A percentile compares a stretch with the other conserved stretches of the same genome.
These are phyloP conservation scores for Dactylellina sp. DNA, from an alignment of 2,329 filamentous ascomycete genomes.

Conservation along the genomic window DNA sequence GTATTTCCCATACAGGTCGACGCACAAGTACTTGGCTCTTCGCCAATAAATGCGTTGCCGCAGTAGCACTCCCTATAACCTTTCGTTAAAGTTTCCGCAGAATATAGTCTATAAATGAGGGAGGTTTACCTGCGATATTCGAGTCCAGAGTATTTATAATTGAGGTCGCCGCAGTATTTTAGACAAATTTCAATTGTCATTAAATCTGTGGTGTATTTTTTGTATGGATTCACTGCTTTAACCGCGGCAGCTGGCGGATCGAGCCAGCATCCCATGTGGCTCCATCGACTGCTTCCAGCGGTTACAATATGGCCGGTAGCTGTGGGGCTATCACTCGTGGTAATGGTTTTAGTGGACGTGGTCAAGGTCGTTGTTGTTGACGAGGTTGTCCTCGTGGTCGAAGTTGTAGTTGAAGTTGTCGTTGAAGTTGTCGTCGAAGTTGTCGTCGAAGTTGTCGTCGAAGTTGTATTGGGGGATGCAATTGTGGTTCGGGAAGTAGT, in stretches of 20 bases:
- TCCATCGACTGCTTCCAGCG: constrained; percentile 7
- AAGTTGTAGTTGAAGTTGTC: constrained; percentile 24
- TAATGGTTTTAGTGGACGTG: background rate
- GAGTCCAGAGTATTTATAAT: constrained; percentile 22
- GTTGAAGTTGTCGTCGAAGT: constrained; percentile 48
- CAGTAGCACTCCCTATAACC: constrained; percentile 38
- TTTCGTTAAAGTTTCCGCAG: background rate
- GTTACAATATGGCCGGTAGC: constrained; percentile 3
- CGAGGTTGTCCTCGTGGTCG: constrained; percentile 45
- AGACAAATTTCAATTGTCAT: constrained; percentile 40
- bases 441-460: constrained; percentile 20
- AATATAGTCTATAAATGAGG: too few relatives aligned
- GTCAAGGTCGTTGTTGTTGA: constrained; percentile 30
- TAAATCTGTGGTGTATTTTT: constrained; percentile 26
- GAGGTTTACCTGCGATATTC: constrained; percentile 36
- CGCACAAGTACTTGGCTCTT: constrained; percentile 4
- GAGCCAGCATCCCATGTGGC: constrained; percentile 24
- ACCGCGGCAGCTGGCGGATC: constrained; percentile 15
- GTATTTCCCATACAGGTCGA: constrained; percentile 35
- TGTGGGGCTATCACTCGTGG: background rate
- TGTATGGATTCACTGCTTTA: constrained; percentile 23
- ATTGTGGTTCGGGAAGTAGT: too few relatives aligned
- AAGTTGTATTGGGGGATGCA: constrained; percentile 20
- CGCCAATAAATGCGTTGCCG: constrained; percentile 19
- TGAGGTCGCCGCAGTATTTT: constrained; percentile 14